Conservation (phyloP, 2,329 filamentous ascomycete genomes). For the Paraconiothyrium brasiliense region DNA sequence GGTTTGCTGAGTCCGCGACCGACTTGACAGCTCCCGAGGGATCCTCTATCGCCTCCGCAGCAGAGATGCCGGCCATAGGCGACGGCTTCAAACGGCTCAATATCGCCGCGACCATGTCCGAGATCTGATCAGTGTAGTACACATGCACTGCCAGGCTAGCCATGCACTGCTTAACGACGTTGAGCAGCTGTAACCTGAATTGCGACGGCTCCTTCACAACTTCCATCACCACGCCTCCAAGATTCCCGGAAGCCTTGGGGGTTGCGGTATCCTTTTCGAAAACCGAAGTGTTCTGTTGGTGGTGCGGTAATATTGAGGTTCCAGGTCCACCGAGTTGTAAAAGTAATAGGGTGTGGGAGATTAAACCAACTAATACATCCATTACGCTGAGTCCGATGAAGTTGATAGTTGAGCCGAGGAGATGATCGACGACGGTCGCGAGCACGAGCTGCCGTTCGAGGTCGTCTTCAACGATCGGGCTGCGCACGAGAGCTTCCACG, state of each 20-base stretch:
- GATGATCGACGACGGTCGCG: conserved; percentile 79
- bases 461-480: conserved; percentile 74
- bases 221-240: conserved; percentile 49
- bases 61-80: conserved; percentile 53
- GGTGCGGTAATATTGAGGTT: conserved; percentile 49
- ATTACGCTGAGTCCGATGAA: conserved; percentile 96
- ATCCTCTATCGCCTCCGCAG: conserved; percentile 61
- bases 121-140: conserved; percentile 96
- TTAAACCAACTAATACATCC: conserved; percentile 86
- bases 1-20: conserved; percentile 57
- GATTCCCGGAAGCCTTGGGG: conserved; percentile 29
- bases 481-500: conserved; percentile 77
- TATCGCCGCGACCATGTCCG: conserved; percentile 89
- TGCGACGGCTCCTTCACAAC: conserved; percentile 60
- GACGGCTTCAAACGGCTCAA: conserved; percentile 79
- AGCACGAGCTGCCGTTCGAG: conserved; percentile 79
- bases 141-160: conserved; percentile 93
- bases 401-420: conserved; percentile 88
- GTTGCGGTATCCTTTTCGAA: conserved; percentile 32
- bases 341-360: conserved; percentile 82
- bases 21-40: conserved; percentile 59
- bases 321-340: conserved; percentile 69
- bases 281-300: conserved; percentile 47
- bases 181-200: conserved; percentile 70
- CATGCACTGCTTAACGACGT: conserved; percentile 80